phyloP scores from a whole-genome alignment of 495 filamentous ascomycete genomes.

The Niebla homalea region DNA sequence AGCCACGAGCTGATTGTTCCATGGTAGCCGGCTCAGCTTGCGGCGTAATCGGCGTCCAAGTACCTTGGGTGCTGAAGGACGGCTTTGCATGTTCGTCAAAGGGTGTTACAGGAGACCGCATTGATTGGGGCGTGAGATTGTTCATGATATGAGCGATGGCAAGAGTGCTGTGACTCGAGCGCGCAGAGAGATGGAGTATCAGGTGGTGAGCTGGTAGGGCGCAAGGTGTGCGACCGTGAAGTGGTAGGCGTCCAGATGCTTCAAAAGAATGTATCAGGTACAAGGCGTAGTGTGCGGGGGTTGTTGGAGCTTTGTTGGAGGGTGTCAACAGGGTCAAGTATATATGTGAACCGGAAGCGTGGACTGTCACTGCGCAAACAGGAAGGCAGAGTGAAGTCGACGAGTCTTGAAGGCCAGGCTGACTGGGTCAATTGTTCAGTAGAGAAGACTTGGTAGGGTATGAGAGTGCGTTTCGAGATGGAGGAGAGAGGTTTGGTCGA shows the following conservation, averaged over 20 bases:
- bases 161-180: not conserved
- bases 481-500: not conserved
- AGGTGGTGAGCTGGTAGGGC: not conserved
- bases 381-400: not conserved
- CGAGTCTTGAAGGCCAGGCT: too few species aligned
- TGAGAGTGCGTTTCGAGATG: not conserved
- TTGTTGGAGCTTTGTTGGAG: constrained; percentile 17
- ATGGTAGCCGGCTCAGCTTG: constrained; percentile 14
- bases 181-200: not conserved
- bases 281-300: constrained; percentile 12
- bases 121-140: constrained; percentile 18
- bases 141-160: constrained; percentile 1
- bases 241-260: too few species aligned
- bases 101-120: constrained; percentile 18
- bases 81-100: constrained; percentile 15
- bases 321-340: constrained; percentile 10
- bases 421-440: too few species aligned
- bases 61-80: constrained; percentile 15
- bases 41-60: constrained; percentile 14
- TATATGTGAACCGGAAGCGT: not conserved
- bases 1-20: constrained; percentile 11
- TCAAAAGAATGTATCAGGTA: too few species aligned
- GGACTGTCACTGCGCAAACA: constrained; percentile 5
- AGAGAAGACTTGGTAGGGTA: not conserved
- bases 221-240: too few species aligned